Percentiles rank a stretch among this genome's conserved stretches.
Evolutionary conservation across 2,329 filamentous ascomycete species (phyloP).

Genomic region (Botrytis elliptica): DNA sequence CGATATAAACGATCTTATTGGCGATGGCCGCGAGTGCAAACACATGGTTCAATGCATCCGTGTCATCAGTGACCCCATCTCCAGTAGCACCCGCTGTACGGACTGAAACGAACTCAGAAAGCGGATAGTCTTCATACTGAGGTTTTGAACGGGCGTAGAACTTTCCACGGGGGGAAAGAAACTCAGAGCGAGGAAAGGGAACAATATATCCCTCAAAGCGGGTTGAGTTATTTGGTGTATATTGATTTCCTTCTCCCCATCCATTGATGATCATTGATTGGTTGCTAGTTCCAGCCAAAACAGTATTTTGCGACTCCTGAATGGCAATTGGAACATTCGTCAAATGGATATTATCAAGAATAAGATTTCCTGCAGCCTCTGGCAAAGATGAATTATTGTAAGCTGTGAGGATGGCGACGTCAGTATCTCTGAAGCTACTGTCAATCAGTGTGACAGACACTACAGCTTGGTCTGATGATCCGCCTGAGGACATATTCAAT

Average conservation of each 20-base stretch:
- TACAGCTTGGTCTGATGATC: constrained; percentile 45
- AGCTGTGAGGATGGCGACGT: constrained; percentile 50
- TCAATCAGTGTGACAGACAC: constrained; percentile 60
- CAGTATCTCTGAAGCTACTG: constrained; percentile 50
- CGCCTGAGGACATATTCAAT: constrained; percentile 49
- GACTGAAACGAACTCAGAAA: constrained; percentile 46
- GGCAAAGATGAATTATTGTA: constrained; percentile 51
- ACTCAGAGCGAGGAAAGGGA: constrained; percentile 35
- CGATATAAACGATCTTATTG: constrained; percentile 56
- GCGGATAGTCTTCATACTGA: constrained; percentile 47
- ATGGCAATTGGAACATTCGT: constrained; percentile 18
- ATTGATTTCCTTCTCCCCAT: constrained; percentile 44
- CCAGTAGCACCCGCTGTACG: constrained; percentile 46
- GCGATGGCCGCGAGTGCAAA: constrained; percentile 50
- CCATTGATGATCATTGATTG: constrained; percentile 6
- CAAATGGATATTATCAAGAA: constrained; percentile 20
- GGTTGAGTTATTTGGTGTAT: constrained; percentile 51
- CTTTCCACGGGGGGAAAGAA: constrained; percentile 25
- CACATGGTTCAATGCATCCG: constrained; percentile 56
- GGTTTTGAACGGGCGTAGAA: constrained; percentile 55
- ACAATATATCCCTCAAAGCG: constrained; percentile 43
- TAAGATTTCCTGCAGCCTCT: constrained; percentile 17
- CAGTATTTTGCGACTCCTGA: constrained; percentile 41
- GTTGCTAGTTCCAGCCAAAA: constrained; percentile 38
- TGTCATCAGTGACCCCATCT: constrained; percentile 59